These are phyloP conservation scores for Penicillium sp. DNA, from an alignment of 2,329 filamentous ascomycete species.

Conservation along the genomic window DNA sequence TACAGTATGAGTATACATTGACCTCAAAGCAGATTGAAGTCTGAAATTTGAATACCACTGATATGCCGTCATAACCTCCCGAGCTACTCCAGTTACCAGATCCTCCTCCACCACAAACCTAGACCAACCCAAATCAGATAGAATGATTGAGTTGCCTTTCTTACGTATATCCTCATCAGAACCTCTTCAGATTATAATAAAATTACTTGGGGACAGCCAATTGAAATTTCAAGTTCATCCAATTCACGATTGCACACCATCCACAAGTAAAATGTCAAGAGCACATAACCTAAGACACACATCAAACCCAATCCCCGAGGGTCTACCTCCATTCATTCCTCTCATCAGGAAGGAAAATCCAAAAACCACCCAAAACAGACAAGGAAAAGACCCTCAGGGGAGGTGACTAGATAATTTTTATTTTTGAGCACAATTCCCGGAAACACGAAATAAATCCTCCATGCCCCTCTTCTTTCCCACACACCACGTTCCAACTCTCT, in stretches of 20 bases:
- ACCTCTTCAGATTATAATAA: conserved; percentile 37
- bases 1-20: too few relatives aligned
- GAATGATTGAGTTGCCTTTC: conserved; percentile 6
- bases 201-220: conserved; percentile 36
- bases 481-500: conserved; percentile 2
- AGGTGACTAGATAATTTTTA: conserved; percentile 12
- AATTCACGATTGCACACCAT: conserved; percentile 36
- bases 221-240: conserved; percentile 33
- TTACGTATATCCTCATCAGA: conserved; percentile 32
- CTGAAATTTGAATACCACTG: too few relatives aligned
- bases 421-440: conserved; percentile 11
- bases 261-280: conserved; percentile 23
- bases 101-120: too few relatives aligned
- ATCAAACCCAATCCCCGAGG: conserved; percentile 4
- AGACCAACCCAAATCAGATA: neutral
- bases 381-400: neutral
- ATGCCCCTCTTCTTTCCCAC: conserved; percentile 6
- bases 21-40: too few relatives aligned
- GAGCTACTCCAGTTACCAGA: too few relatives aligned
- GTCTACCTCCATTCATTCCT: neutral
- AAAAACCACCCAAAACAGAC: neutral
- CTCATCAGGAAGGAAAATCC: neutral
- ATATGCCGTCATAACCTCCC: too few relatives aligned
- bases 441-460: conserved; percentile 1
- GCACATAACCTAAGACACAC: conserved; percentile 26